Percentiles rank a stretch among this genome's conserved stretches.
Conservation (phyloP, 768 basidiomycete genomes). For the Boletus bicolor region DNA sequence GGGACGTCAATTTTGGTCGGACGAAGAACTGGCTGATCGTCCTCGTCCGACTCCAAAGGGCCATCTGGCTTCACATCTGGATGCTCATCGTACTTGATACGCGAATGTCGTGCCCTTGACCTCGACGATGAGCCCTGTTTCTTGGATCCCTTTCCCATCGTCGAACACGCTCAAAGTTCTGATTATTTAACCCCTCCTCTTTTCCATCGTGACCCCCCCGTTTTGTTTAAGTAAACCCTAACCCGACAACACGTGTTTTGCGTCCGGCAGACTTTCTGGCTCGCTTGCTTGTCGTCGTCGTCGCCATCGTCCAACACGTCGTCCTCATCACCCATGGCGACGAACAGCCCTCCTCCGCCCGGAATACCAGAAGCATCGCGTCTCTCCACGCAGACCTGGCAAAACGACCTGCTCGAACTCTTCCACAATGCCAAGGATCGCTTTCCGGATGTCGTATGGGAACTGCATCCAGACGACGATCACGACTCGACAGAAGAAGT, state of each 20-base stretch:
- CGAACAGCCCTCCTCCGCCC: conserved; percentile 27
- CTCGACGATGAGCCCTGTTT: not conserved
- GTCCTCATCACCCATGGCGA: conserved; percentile 26
- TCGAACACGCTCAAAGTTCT: too few species aligned
- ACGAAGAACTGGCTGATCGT: not conserved
- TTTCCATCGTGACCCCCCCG: conserved; percentile 1
- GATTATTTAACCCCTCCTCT: not conserved
- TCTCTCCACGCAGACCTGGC: conserved; percentile 73
- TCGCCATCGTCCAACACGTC: conserved; percentile 25
- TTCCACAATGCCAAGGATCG: conserved; percentile 84
- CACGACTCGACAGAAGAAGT: conserved; percentile 57
- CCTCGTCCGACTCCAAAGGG: not conserved
- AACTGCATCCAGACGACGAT: conserved; percentile 52
- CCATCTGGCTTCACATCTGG: not conserved
- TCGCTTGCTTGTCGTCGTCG: conserved; percentile 19
- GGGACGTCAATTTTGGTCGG: conserved; percentile 48
- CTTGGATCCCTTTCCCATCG: conserved; percentile 7
- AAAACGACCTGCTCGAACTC: conserved; percentile 70
- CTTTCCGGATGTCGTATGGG: conserved; percentile 98
- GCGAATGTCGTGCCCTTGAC: not conserved
- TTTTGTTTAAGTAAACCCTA: conserved; percentile 19
- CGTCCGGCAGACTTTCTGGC: conserved; percentile 8
- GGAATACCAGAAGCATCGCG: conserved; percentile 53
- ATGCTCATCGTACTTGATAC: not conserved
- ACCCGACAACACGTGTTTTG: conserved; percentile 31